These are phyloP conservation scores for Thielaviopsis ethacetica DNA, from an alignment of 2,329 filamentous ascomycete genomes.

Conservation along the genomic window DNA sequence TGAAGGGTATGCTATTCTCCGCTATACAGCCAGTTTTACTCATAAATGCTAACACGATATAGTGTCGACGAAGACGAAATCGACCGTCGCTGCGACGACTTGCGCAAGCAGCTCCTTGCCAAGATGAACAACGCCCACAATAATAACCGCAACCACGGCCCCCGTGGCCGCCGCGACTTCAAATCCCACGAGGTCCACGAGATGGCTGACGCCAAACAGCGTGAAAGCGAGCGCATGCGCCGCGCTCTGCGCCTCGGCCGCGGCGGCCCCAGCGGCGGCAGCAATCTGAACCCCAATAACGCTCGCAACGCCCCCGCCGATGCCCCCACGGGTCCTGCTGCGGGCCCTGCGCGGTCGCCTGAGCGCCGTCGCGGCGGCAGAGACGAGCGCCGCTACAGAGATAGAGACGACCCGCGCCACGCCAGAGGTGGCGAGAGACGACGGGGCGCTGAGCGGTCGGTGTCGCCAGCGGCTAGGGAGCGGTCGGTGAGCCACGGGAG, in stretches of 20 bases:
- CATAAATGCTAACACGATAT: not conserved
- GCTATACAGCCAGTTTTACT: not conserved
- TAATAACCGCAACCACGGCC: conserved; percentile 7
- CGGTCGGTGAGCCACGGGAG: not conserved
- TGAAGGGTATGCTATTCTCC: conserved; percentile 43
- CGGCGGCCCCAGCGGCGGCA: not conserved
- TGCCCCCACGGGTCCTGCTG: no score
- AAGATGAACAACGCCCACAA: conserved; percentile 20
- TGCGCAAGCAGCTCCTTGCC: conserved; percentile 25
- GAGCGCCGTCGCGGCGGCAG: not conserved
- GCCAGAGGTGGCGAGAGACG: not conserved
- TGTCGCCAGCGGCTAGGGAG: not conserved
- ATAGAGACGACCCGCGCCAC: conserved; percentile 7
- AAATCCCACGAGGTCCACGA: conserved; percentile 95
- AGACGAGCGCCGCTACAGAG: conserved; percentile 6
- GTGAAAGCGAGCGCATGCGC: conserved; percentile 78
- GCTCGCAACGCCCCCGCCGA: not conserved
- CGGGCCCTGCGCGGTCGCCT: not conserved
- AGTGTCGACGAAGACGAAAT: conserved; percentile 83
- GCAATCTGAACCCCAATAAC: not conserved
- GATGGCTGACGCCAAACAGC: conserved; percentile 86
- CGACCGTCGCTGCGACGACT: conserved; percentile 39
- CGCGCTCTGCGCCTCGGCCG: conserved; percentile 46
- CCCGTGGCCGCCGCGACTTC: conserved; percentile 36
- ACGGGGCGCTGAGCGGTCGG: not conserved